phyloP scores from a whole-genome alignment of 31 red algal genomes.

The Porphyra umbilicalis region DNA sequence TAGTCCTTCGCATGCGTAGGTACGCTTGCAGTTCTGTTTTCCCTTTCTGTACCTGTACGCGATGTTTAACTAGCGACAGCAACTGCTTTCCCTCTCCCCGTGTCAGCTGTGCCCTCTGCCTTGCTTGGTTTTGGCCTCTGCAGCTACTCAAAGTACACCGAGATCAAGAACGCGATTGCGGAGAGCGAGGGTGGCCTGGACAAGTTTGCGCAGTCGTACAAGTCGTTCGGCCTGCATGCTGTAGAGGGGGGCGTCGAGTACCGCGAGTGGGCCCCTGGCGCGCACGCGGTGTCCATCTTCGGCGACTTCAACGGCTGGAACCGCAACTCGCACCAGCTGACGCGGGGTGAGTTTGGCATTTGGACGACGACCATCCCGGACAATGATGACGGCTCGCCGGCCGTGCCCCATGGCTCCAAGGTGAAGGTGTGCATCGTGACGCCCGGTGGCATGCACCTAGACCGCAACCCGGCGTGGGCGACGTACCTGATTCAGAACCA shows the following conservation, averaged over 20 bases:
- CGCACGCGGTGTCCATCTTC: slow-evolving; percentile 74
- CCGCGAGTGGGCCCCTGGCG: slow-evolving; percentile 88
- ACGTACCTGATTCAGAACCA: slow-evolving; percentile 76
- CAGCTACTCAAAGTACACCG: slow-evolving; percentile 32
- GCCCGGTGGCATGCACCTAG: slow-evolving; percentile 46
- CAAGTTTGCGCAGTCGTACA: slow-evolving; percentile 61
- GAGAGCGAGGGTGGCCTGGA: slow-evolving; percentile 62
- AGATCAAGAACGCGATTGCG: slow-evolving; percentile 47
- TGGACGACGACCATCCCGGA: slow-evolving; percentile 73
- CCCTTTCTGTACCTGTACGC: not conserved
- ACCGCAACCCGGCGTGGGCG: slow-evolving; percentile 90
- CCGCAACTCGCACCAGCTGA: slow-evolving; percentile 37
- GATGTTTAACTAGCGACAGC: no score
- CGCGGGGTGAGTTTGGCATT: slow-evolving; percentile 67
- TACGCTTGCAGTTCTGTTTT: not conserved
- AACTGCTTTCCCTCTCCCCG: no score
- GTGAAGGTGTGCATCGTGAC: slow-evolving; percentile 75
- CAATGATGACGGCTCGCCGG: slow-evolving; percentile 52
- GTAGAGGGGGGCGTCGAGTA: slow-evolving; percentile 60
- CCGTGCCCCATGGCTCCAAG: slow-evolving; percentile 65
- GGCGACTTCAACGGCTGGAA: slow-evolving; percentile 99
- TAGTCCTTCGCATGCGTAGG: not conserved
- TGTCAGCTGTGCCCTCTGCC: no score
- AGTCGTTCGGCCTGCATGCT: slow-evolving; percentile 50
- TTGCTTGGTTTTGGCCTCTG: not conserved